phyloP scores from a whole-genome alignment of 495 filamentous ascomycete species.

The Apodospora peruviana region DNA sequence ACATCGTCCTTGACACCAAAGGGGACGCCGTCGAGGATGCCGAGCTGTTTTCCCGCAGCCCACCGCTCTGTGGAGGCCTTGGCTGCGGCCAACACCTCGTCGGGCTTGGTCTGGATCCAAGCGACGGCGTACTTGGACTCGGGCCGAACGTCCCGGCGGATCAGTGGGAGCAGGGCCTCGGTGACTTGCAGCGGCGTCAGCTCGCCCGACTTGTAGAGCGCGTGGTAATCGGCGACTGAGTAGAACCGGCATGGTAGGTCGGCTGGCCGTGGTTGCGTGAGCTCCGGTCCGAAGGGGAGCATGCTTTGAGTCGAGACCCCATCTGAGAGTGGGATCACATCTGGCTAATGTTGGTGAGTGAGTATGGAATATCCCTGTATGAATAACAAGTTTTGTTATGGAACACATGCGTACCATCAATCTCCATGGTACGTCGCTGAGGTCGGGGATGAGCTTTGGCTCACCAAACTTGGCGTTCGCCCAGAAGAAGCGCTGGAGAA shows the following conservation, averaged over 20 bases:
- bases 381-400: no score
- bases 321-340: constrained; percentile 61
- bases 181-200: constrained; percentile 67
- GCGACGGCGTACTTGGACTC: constrained; percentile 59
- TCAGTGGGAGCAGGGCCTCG: constrained; percentile 62
- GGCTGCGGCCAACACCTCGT: constrained; percentile 60
- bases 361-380: no score
- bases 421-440: constrained; percentile 55
- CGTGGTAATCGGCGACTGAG: constrained; percentile 72
- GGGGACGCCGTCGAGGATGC: constrained; percentile 77
- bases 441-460: constrained; percentile 51
- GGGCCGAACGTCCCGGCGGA: constrained; percentile 51
- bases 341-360: constrained; percentile 44
- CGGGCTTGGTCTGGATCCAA: constrained; percentile 54
- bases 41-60: constrained; percentile 53
- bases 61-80: constrained; percentile 66
- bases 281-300: constrained; percentile 29
- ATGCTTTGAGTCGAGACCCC: constrained; percentile 18
- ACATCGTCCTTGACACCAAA: constrained; percentile 86
- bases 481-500: constrained; percentile 46
- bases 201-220: constrained; percentile 60
- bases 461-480: constrained; percentile 65
- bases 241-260: constrained; percentile 49
- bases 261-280: constrained; percentile 23
- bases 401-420: constrained; percentile 40